Base-by-base conservation (phyloP, 1,284 basidiomycete species). In the Taiwanofungus camphoratus region DNA sequence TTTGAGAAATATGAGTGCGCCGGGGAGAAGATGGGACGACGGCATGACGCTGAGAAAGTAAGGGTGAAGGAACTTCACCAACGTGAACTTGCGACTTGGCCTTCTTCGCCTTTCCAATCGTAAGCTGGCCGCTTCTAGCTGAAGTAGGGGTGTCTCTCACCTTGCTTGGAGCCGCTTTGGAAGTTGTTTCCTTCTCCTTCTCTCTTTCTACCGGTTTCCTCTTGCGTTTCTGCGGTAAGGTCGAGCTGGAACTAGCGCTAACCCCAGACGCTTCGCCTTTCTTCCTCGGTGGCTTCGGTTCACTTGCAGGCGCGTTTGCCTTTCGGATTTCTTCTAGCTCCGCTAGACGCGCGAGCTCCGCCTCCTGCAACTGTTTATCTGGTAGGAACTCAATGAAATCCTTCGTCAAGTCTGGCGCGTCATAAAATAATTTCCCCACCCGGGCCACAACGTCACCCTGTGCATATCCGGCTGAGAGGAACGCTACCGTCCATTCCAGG, bases 311-410 rank as follows among this genome's bases (percentile, higher is more conserved):
- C 12, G 43, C 38, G 6, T 30, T 47, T 3, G 21, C 46, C 27
- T 50, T 53, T 15, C 45, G 47, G 8, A 37, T 38, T 27, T 56
- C 53, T 30, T 55, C 54, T 9, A 53, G 33, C 23, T 57, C 57
- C 16, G 54, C 52, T 7, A 57, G 47, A 4, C 52, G 52, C 42
- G 53, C 55, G 18, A 56, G 53, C 47, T 77, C 75, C 16, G 76
- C 63, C 38, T 73, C 58, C 45, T 68, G 66, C 40, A 73, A 70
- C 36, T 68, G 69, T 51, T 71, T 69, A 52, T 87, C 89, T 1
- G 92, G 92, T 58, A 97, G 76, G 66, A 96, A 97, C 51, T 93
- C 81, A 51, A 87, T 84, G 62, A 98, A 96, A 59, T 95, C 94
- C 46, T 85, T 81, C 36, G 92, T 77, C 12, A 98, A 70, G 61